phyloP scores from a whole-genome alignment of 2,329 filamentous ascomycete species.

The Chaetomium strumarium region DNA sequence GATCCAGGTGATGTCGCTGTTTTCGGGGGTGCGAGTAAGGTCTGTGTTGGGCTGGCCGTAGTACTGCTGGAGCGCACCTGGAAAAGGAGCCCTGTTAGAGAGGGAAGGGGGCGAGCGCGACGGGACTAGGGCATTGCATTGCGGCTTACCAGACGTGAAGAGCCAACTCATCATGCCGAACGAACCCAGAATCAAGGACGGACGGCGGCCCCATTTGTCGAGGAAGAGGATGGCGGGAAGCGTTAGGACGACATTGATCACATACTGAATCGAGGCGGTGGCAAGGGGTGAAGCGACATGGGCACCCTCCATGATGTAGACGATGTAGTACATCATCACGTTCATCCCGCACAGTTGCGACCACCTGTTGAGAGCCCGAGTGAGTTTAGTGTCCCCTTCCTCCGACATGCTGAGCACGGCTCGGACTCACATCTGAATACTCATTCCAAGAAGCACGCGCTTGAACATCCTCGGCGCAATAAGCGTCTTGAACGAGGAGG shows the following conservation, averaged over 20 bases:
- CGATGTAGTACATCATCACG: conserved; percentile 54
- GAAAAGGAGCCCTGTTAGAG: not conserved
- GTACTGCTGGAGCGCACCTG: conserved; percentile 51
- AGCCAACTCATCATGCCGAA: conserved; percentile 56
- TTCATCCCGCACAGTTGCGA: conserved; percentile 56
- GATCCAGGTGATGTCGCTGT: conserved; percentile 52
- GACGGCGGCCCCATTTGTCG: conserved; percentile 53
- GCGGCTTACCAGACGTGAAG: conserved; percentile 48
- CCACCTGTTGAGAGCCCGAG: conserved; percentile 43
- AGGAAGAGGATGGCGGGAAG: conserved; percentile 55
- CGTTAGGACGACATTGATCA: conserved; percentile 57
- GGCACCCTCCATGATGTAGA: conserved; percentile 55
- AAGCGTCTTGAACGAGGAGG: conserved; percentile 44
- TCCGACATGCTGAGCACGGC: too few relatives aligned
- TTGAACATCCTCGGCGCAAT: conserved; percentile 47
- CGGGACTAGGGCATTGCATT: not conserved
- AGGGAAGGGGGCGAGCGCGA: too few relatives aligned
- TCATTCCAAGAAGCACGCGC: conserved; percentile 45
- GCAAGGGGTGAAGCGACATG: conserved; percentile 51
- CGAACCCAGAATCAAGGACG: conserved; percentile 48
- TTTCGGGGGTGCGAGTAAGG: conserved; percentile 33
- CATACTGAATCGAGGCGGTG: conserved; percentile 57
- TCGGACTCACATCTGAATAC: conserved; percentile 19
- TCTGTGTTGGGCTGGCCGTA: conserved; percentile 48
- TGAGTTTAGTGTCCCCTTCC: not conserved